Percentiles rank a stretch among this genome's conserved stretches.
These are phyloP conservation scores for Penicillium thymicola DNA, from an alignment of 2,329 filamentous ascomycete species.

Conservation along the genomic window DNA sequence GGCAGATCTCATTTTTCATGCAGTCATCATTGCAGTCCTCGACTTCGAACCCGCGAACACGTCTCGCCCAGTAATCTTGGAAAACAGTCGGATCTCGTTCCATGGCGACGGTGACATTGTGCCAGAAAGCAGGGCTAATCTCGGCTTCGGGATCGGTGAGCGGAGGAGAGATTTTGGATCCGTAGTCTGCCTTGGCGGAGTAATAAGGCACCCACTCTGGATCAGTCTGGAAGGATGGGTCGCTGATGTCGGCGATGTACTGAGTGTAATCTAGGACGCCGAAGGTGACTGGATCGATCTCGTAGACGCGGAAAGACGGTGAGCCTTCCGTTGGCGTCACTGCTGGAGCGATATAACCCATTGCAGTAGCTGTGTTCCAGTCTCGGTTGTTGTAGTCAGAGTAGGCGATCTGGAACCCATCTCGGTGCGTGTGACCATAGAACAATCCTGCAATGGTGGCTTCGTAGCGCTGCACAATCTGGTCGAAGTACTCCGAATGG, in stretches of 20 bases:
- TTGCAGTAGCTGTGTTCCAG: constrained; percentile 46
- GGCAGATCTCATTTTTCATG: constrained; percentile 49
- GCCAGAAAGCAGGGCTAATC: constrained; percentile 59
- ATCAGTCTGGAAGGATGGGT: constrained; percentile 44
- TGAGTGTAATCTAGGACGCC: constrained; percentile 53
- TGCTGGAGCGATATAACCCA: constrained; percentile 55
- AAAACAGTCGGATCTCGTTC: constrained; percentile 46
- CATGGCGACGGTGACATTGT: constrained; percentile 53
- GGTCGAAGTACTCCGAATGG: constrained; percentile 52
- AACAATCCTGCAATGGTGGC: constrained; percentile 56
- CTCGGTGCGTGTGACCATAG: constrained; percentile 57
- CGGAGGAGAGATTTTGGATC: constrained; percentile 44
- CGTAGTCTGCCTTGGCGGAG: constrained; percentile 56
- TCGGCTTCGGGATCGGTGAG: constrained; percentile 40
- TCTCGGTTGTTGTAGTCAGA: constrained; percentile 44
- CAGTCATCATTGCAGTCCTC: constrained; percentile 46
- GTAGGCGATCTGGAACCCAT: constrained; percentile 58
- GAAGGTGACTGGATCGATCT: constrained; percentile 57
- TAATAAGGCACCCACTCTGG: constrained; percentile 57
- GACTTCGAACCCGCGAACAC: constrained; percentile 47
- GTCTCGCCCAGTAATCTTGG: constrained; percentile 47
- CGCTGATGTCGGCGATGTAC: constrained; percentile 54
- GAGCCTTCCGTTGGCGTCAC: constrained; percentile 56
- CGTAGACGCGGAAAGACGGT: constrained; percentile 58
- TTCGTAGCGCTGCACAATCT: constrained; percentile 53